Base-by-base conservation (phyloP, 805 yeast species). In the Cyberlindnera saturnus region DNA sequence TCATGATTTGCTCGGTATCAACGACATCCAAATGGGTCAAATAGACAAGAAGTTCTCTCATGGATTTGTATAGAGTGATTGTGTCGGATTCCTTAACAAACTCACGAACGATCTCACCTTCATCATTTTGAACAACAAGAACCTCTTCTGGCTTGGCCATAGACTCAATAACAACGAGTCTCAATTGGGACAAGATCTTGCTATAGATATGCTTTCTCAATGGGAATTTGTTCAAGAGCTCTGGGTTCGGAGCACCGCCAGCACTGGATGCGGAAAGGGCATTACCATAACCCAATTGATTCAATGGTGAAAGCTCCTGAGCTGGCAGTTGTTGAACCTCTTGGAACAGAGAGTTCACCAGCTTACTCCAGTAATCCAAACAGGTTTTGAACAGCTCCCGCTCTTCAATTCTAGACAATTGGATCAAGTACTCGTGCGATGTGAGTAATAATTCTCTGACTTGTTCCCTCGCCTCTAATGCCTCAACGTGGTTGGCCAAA, bases 91-190 rank as follows among this genome's bases (percentile, higher is more conserved):
- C 99, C 60, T 87, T 88, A 44, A 91, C 96, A 51, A 91, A 90
- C 60, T 91, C 98, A 60, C 99, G 80, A 36, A 93, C 99, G 63
- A 93, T 91, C 69, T 93, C 99, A 55, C 99, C 99, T 68, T 93
- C 99, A 66, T 93, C 99, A 62, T 91, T 91, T 65, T 93, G 98
- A 40, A 90, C 97, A 68, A 93, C 79, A 44, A 93, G 74, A 43
- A 93, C 99, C 68, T 93, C 99, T 65, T 93, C 99, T 3, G 99
- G 99, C 63, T 96, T 81, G 1, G 87, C 99, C 99, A 93, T 93
- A 57, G 86, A 86, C 66, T 90, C 98, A 57, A 93, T 93, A 60
- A 93, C 83, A n/a, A 95, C 96, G 47, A 84, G 71, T 66, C 99
- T 80, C 57, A 93, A 73, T 59, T 81, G 81, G 4, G 96, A 82